A percentile compares a stretch with the other conserved stretches of the same genome.
Conservation (phyloP, 2,329 filamentous ascomycete species). For the Trichophyton simii region DNA sequence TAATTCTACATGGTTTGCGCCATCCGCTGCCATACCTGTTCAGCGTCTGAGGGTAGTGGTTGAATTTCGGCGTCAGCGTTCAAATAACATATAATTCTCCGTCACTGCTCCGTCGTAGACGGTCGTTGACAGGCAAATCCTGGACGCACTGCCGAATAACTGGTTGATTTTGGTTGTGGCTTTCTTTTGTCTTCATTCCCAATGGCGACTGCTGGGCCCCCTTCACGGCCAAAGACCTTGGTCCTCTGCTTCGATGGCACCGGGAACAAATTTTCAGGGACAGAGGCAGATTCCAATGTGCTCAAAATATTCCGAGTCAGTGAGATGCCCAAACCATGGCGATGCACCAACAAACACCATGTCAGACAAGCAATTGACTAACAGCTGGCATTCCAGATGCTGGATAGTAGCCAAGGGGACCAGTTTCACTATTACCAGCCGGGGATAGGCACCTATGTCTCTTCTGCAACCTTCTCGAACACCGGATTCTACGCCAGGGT, state of each 20-base stretch:
- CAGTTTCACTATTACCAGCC: constrained; percentile 19
- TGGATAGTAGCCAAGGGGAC: constrained; percentile 25
- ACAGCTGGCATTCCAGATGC: constrained; percentile 18
- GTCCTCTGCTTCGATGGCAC: constrained; percentile 20
- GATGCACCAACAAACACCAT: background rate
- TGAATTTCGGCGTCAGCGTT: background rate
- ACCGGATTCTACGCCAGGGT: constrained; percentile 20
- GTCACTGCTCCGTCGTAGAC: background rate
- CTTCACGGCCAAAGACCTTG: constrained; percentile 13
- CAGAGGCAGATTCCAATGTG: constrained; percentile 41
- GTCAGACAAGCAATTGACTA: background rate
- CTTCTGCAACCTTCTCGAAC: constrained; percentile 23
- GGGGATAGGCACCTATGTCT: constrained; percentile 36
- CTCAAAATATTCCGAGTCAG: constrained; percentile 34
- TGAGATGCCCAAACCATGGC: background rate
- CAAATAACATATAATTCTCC: background rate
- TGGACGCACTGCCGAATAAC: background rate
- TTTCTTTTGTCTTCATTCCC: background rate
- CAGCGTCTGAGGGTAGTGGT: background rate
- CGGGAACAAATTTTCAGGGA: constrained; percentile 19
- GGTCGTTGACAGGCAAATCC: background rate
- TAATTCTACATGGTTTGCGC: background rate
- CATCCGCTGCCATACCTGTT: background rate
- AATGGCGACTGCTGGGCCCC: background rate
- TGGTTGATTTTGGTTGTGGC: background rate